Base-by-base conservation (phyloP, 176 grass and related monocot genomes). In the Pontederia paniculata region DNA sequence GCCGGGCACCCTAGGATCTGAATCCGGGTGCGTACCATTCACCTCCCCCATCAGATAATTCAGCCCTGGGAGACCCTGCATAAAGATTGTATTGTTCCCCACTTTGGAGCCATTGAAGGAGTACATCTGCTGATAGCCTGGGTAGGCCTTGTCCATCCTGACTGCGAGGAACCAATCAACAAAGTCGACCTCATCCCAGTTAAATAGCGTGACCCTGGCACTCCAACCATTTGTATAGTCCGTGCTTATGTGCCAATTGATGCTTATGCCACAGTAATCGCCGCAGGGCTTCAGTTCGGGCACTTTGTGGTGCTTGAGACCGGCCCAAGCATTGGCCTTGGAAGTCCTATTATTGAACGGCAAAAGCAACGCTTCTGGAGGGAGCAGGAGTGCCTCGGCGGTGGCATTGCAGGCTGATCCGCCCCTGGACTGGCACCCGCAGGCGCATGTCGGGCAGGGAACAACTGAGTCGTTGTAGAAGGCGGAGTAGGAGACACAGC, bases 171-270 rank as follows among this genome's bases (percentile, higher is more conserved):
- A 96, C 90, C 90, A 96, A 54, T 89, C 70, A 0, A 76, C 85
- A 64, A 89, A 76, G 69, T 81, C 57, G 0, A 80, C 79, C 7
- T 83, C 63, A 0, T 78, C 85, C 90, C 90, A 96, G 55, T 89
- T 96, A 67, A 96, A 96, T 69, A 96, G 70, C 49, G 90, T 89
- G 43, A 96, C 70, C 42, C 90, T 75, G 37, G 90, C 73, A 20
- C 73, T 89, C 90, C 90, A 96, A 10, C 90, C 90, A 48, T 86
- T 89, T 76, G 9, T 78, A 70, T 86, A 89, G 72, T 89, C 79
- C 3, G 85, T 66, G 0, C 78, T 73, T 23, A 96, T 28, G 10
- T 96, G 85, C 85, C 90, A 96, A 47, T 93, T 93, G 48, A 93
- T 65, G 79, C 67, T 86, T 19, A 93, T 62, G 61, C 88, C 88